phyloP scores from a whole-genome alignment of 2,329 filamentous ascomycete species.

The Microsporum canis region DNA sequence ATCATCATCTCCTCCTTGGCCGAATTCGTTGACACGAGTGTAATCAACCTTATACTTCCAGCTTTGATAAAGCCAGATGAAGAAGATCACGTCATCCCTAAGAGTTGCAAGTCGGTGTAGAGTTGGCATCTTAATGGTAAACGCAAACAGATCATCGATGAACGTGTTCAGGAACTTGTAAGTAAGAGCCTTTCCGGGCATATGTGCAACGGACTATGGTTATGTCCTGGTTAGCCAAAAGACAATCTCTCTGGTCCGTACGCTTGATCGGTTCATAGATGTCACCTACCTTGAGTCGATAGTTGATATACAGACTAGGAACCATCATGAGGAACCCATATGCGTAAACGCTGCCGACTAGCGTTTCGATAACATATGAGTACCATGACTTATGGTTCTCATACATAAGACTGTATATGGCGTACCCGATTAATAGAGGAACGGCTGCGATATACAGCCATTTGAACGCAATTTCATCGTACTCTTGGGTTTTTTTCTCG shows the following conservation, averaged over 20 bases:
- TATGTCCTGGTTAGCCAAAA: constrained; percentile 7
- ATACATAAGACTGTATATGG: constrained; percentile 80
- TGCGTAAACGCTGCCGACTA: constrained; percentile 91
- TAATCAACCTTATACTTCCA: constrained; percentile 91
- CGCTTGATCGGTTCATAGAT: not conserved
- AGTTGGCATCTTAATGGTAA: constrained; percentile 98
- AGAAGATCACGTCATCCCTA: constrained; percentile 95
- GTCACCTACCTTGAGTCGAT: constrained; percentile 64
- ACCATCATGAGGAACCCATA: constrained; percentile 99
- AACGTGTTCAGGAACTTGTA: constrained; percentile 99
- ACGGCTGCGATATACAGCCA: constrained; percentile 92
- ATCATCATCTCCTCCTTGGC: constrained; percentile 91
- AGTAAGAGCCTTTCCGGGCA: constrained; percentile 92
- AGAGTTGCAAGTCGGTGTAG: constrained; percentile 86
- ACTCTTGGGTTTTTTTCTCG: constrained; percentile 96
- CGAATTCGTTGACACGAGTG: constrained; percentile 90
- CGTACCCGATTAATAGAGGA: constrained; percentile 79
- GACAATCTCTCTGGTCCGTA: not conserved
- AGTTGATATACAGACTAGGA: constrained; percentile 95
- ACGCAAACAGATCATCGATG: constrained; percentile 96
- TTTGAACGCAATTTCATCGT: constrained; percentile 93
- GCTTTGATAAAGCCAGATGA: constrained; percentile 89
- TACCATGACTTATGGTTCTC: constrained; percentile 98
- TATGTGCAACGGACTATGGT: constrained; percentile 65
- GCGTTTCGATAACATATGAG: constrained; percentile 84